phyloP scores from a whole-genome alignment of 2,329 filamentous ascomycete genomes.

The Cladophialophora chaetospira region DNA sequence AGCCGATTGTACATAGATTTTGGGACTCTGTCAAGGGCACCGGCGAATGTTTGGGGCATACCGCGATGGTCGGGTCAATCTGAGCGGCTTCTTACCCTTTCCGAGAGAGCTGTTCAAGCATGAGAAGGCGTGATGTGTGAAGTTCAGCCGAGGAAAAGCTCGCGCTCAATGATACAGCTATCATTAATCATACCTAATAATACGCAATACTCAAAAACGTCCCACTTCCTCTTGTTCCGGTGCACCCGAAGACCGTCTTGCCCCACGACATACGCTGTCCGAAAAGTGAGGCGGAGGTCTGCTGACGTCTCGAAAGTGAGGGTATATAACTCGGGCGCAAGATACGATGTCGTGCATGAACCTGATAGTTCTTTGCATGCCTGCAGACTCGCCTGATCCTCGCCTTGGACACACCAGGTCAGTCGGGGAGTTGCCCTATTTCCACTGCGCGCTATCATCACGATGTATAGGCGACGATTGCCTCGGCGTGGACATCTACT shows the following conservation, averaged over 20 bases:
- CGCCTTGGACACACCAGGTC: no score
- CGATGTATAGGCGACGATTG: neutral
- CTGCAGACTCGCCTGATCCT: neutral
- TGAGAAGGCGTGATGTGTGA: neutral
- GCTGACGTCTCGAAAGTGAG: neutral
- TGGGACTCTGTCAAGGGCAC: slow-evolving; percentile 9
- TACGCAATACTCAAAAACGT: neutral
- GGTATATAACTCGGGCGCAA: neutral
- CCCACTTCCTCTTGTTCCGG: neutral
- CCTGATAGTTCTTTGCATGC: neutral
- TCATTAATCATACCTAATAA: slow-evolving; percentile 9
- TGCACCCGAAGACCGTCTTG: neutral
- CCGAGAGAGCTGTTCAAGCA: neutral
- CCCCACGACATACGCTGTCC: neutral
- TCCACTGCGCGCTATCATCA: no score
- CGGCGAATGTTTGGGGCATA: slow-evolving; percentile 1
- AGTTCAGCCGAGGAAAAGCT: neutral
- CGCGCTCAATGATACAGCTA: neutral
- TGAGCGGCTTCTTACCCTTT: neutral
- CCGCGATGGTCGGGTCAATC: neutral
- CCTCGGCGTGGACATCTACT: neutral
- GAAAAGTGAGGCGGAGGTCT: slow-evolving; percentile 14
- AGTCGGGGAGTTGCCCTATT: no score
- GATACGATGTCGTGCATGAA: neutral
- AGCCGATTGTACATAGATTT: slow-evolving; percentile 24